phyloP scores from a whole-genome alignment of 768 basidiomycete genomes.

The Leucogyrophana mollusca region DNA sequence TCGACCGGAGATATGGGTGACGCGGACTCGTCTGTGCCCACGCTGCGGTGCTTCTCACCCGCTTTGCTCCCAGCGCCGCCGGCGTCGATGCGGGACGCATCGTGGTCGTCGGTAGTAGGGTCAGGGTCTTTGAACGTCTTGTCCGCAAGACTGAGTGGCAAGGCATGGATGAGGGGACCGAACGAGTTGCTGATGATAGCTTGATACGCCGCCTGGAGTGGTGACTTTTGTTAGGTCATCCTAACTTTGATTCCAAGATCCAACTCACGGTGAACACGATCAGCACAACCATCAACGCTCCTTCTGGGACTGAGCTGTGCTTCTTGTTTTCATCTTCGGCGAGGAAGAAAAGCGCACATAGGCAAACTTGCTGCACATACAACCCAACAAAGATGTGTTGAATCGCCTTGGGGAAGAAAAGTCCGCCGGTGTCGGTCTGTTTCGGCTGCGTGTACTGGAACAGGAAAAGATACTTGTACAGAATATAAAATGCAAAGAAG shows the following conservation, averaged over 20 bases:
- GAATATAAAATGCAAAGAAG: slow-evolving; percentile 80
- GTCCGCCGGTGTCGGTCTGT: slow-evolving; percentile 79
- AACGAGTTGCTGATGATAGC: slow-evolving; percentile 76
- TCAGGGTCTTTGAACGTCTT: slow-evolving; percentile 47
- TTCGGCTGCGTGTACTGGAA: slow-evolving; percentile 74
- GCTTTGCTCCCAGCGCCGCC: slow-evolving; percentile 6
- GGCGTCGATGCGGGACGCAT: background rate
- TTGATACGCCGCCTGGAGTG: slow-evolving; percentile 64
- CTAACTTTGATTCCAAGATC: background rate
- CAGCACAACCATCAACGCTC: slow-evolving; percentile 80
- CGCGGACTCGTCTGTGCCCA: slow-evolving; percentile 10
- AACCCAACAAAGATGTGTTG: slow-evolving; percentile 92
- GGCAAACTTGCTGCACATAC: slow-evolving; percentile 87
- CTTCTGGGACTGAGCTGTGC: slow-evolving; percentile 67
- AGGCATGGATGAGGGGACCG: slow-evolving; percentile 66
- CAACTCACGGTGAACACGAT: slow-evolving; percentile 75
- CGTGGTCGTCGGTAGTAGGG: background rate
- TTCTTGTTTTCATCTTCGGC: slow-evolving; percentile 52
- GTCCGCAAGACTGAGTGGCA: slow-evolving; percentile 80
- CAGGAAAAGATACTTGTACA: slow-evolving; percentile 87
- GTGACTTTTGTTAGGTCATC: background rate
- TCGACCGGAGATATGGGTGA: slow-evolving; percentile 7
- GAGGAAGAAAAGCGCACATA: slow-evolving; percentile 90
- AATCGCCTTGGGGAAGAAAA: slow-evolving; percentile 95
- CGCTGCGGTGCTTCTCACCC: slow-evolving; percentile 11